phyloP scores from a whole-genome alignment of 768 basidiomycete species.

The Tricholoma saponaceum region DNA sequence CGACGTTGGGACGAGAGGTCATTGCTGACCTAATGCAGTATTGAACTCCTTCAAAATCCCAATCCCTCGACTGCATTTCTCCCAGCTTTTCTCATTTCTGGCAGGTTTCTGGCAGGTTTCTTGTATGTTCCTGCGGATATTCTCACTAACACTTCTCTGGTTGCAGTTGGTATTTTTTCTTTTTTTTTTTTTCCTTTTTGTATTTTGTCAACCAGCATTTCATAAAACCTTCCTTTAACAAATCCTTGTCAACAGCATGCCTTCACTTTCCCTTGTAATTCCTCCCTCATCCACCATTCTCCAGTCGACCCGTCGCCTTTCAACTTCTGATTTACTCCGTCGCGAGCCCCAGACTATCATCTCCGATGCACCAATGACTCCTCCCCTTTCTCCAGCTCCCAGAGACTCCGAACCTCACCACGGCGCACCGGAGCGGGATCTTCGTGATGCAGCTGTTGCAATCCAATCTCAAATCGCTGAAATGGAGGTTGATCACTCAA shows the following conservation, averaged over 20 bases:
- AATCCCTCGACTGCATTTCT: background rate
- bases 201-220: no score
- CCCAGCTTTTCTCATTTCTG: background rate
- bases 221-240: no score
- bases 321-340: slow-evolving; percentile 14
- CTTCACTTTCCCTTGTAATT: slow-evolving; percentile 21
- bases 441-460: slow-evolving; percentile 1
- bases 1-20: slow-evolving; percentile 29
- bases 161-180: no score
- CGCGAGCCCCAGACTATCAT: slow-evolving; percentile 39
- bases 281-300: slow-evolving; percentile 27
- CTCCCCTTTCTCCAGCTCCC: slow-evolving; percentile 60
- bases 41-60: background rate
- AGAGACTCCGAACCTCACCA: slow-evolving; percentile 29
- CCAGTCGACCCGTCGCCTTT: slow-evolving; percentile 21
- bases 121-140: no score
- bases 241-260: slow-evolving; percentile 20
- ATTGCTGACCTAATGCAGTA: slow-evolving; percentile 12
- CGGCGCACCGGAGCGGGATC: slow-evolving; percentile 22
- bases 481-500: slow-evolving; percentile 23
- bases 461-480: slow-evolving; percentile 13
- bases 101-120: background rate
- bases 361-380: slow-evolving; percentile 62
- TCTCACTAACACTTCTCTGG: no score
- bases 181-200: no score